A percentile compares a stretch with the other conserved stretches of the same genome.
These are phyloP conservation scores for Paradendryphiella salina DNA, from an alignment of 2,329 filamentous ascomycete genomes.

Conservation along the genomic window DNA sequence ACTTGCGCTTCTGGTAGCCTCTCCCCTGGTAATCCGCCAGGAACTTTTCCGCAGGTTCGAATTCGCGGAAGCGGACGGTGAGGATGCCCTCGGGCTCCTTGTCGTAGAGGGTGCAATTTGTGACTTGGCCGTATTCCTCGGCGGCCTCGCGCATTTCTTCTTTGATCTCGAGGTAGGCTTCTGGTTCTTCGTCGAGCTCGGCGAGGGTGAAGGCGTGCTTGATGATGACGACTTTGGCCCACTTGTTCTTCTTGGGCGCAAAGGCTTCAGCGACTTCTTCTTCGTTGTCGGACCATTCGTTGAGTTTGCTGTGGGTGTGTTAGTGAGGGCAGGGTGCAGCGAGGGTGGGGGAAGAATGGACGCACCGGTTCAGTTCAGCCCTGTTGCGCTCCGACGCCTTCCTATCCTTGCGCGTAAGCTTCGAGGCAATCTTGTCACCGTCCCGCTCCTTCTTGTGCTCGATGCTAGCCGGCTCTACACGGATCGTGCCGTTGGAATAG, in stretches of 20 bases:
- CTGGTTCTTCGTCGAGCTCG: constrained; percentile 83
- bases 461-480: constrained; percentile 80
- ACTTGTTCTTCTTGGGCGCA: constrained; percentile 59
- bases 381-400: constrained; percentile 90
- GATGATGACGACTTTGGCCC: constrained; percentile 82
- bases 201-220: constrained; percentile 90
- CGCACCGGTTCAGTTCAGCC: constrained; percentile 75
- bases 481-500: constrained; percentile 60
- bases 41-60: constrained; percentile 59
- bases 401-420: constrained; percentile 68
- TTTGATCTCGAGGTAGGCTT: constrained; percentile 85
- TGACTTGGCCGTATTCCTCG: constrained; percentile 80
- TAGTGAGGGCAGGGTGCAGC: constrained; percentile 1
- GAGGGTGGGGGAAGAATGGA: background rate
- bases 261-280: constrained; percentile 49
- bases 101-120: constrained; percentile 90
- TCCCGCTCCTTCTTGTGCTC: constrained; percentile 90
- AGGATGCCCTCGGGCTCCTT: constrained; percentile 81
- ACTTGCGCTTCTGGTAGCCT: constrained; percentile 19
- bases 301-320: constrained; percentile 67
- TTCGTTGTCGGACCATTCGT: constrained; percentile 92
- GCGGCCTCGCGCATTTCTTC: constrained; percentile 93
- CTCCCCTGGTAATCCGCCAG: constrained; percentile 25
- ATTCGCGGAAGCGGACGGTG: constrained; percentile 77
- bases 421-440: constrained; percentile 51